Percentiles rank a stretch among this genome's conserved stretches.
Evolutionary conservation across 225 moss, liverwort and hornwort genomes (phyloP).

Genomic region (Marchantia paleacea): DNA sequence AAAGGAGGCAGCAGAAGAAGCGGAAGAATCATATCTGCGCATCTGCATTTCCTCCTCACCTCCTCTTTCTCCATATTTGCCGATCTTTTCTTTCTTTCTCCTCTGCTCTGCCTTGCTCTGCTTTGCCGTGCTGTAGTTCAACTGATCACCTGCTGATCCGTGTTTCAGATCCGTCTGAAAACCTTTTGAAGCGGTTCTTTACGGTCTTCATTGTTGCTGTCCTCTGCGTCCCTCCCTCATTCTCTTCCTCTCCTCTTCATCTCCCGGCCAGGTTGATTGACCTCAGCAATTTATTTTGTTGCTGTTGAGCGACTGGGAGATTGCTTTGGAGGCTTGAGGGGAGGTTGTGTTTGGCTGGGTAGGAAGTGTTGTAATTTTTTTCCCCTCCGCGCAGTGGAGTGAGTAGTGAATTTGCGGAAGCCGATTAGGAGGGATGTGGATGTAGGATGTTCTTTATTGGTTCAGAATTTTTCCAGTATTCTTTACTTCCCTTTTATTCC

Average conservation of each 20-base stretch:
- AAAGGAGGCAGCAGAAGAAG: background rate
- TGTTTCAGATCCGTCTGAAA: constrained; percentile 11
- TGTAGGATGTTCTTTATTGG: constrained; percentile 10
- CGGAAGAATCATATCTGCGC: constrained; percentile 1
- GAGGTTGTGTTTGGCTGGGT: background rate
- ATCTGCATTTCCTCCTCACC: background rate
- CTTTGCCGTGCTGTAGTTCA: background rate
- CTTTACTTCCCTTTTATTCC: background rate
- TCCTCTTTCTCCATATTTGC: background rate
- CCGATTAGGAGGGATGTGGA: constrained; percentile 6
- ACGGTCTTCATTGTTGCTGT: background rate
- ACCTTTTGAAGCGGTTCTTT: constrained; percentile 14
- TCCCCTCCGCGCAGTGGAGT: background rate
- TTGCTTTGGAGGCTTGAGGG: constrained; percentile 8
- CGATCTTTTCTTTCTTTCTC: background rate
- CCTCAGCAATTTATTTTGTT: constrained; percentile 10
- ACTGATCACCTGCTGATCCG: background rate
- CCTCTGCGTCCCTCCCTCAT: background rate
- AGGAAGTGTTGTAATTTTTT: background rate
- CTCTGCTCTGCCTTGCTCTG: background rate
- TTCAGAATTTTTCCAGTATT: constrained; percentile 4
- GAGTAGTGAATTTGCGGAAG: constrained; percentile 16
- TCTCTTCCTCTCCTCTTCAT: background rate
- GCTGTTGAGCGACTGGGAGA: background rate
- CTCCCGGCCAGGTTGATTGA: background rate